Base-by-base conservation (phyloP, 257 asterid genomes). In the Solanum microdontum region DNA sequence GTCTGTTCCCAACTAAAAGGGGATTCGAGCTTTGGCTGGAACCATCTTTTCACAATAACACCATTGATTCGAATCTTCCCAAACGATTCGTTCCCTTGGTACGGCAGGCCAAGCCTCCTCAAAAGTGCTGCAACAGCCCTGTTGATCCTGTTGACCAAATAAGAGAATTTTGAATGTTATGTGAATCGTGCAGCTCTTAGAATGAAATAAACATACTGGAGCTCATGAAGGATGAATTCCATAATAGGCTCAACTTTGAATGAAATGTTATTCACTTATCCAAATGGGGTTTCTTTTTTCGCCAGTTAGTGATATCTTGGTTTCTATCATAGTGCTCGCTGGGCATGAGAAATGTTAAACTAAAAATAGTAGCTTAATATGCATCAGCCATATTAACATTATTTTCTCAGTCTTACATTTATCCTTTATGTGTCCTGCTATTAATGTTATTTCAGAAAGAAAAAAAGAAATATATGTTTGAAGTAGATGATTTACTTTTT, bases 21-120 rank as follows among this genome's bases (percentile, higher is more conserved):
- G 89, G 93, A 90, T 72, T 75, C 91, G 55, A 90, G 91, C 91
- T 95, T 94, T n/a, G 97, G 99, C 93, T 91, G 96, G 87, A 97
- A 90, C 99, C 99, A 97, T 91, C 58, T 94, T 88, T 90, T 95
- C 94, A 94, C 88, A 88, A 87, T 89, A 51, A 92, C 90, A 72
- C 99, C 99, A 83, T 93, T 92, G 86, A 97, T 89, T 88, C 98
- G 94, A 87, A 97, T 93, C 91, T 93, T 97, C 79, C 98, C 99
- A 82, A 85, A 89, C 5, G 99, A 97, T 91, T 93, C 99, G 72
- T 92, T 93, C 87, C 99, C 99, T 88, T 84, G 90, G 92, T 95
- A 95, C 62, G 93, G 74, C 87, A 97, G 88, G 83, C 96, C 95
- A 87, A 95, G 94, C 89, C 99, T 92, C 94, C 99, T 93, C 92